Percentiles rank a stretch among this genome's conserved stretches.
phyloP scores from a whole-genome alignment of 306 rosid genomes.

The Acacia confusa region DNA sequence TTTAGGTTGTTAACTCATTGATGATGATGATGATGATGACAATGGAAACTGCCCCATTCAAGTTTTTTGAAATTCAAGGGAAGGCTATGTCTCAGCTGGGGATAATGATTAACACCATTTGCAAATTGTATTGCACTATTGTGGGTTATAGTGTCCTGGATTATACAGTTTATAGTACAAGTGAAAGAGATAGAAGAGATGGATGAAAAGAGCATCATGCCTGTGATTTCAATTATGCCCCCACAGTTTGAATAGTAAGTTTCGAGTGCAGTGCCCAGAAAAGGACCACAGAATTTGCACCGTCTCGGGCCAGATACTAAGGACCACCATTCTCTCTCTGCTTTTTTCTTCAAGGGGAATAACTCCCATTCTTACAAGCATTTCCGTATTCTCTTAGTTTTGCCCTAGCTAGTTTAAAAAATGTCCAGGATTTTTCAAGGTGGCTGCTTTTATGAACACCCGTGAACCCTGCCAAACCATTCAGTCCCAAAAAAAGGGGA shows the following conservation, averaged over 20 bases:
- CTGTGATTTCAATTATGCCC: background rate
- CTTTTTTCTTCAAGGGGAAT: background rate
- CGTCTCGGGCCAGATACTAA: slow-evolving; percentile 18
- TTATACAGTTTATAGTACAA: background rate
- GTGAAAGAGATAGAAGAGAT: background rate
- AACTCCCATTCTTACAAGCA: background rate
- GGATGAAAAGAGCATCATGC: background rate
- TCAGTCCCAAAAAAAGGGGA: background rate
- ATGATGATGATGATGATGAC: background rate
- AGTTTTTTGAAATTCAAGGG: slow-evolving; percentile 1
- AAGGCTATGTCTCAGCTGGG: background rate
- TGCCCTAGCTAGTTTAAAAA: background rate
- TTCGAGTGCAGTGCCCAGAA: slow-evolving; percentile 9
- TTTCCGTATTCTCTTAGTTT: background rate
- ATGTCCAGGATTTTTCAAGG: background rate
- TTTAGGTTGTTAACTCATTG: background rate
- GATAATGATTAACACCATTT: slow-evolving; percentile 15
- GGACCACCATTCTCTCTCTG: background rate
- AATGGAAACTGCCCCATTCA: background rate
- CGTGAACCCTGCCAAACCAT: background rate
- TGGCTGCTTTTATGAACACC: background rate
- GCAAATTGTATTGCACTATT: slow-evolving; percentile 22
- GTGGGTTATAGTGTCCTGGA: background rate
- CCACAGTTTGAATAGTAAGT: slow-evolving; percentile 1
- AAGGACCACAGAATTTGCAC: slow-evolving; percentile 26